Conservation (phyloP, 2,329 filamentous ascomycete genomes). For the Fusarium odoratissimum region DNA sequence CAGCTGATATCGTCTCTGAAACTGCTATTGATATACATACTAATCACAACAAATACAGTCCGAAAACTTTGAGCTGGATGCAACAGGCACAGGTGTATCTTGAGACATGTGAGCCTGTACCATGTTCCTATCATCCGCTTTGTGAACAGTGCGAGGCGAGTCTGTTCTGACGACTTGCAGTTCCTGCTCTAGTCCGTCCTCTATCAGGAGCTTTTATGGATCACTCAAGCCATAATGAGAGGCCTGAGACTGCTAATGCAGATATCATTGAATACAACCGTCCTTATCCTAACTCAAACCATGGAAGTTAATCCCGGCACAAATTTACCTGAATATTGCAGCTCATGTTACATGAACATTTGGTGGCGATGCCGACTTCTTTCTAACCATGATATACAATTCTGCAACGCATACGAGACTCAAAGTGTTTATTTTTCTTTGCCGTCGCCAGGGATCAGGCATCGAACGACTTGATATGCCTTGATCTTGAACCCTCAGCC, state of each 20-base stretch:
- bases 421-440: rapidly evolving
- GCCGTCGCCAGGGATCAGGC: rapidly evolving
- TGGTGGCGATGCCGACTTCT: neutral
- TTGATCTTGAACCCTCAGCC: no score
- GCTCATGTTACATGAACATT: neutral
- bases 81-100: neutral
- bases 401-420: neutral
- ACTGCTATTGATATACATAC: no score
- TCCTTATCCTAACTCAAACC: neutral
- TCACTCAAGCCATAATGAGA: neutral
- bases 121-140: neutral
- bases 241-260: rapidly evolving
- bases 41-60: rapidly evolving
- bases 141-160: no score
- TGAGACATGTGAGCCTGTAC: neutral
- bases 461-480: rapidly evolving
- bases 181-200: no score
- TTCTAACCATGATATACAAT: neutral
- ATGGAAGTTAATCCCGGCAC: neutral
- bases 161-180: neutral
- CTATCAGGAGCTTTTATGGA: no score
- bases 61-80: neutral
- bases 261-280: rapidly evolving
- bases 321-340: neutral
- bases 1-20: neutral